phyloP scores from a whole-genome alignment of 208 protist species.

The Leishmania tropica region DNA sequence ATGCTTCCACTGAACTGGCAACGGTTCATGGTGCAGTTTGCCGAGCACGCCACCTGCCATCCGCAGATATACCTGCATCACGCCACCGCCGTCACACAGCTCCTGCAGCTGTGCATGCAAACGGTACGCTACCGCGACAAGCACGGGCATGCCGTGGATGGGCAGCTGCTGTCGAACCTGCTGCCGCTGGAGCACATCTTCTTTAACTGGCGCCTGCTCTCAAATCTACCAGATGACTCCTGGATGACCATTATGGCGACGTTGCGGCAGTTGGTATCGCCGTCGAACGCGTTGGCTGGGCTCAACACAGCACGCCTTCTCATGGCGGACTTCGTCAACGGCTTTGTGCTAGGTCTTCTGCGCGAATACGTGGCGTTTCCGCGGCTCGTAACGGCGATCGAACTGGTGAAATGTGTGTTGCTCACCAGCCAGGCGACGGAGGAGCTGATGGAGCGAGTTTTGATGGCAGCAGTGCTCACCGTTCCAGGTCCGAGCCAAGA shows the following conservation, averaged over 20 bases:
- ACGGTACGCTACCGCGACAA: conserved; percentile 19
- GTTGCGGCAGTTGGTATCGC: conserved; percentile 40
- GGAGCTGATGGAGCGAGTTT: conserved; percentile 43
- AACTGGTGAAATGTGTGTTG: conserved; percentile 35
- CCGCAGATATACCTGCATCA: conserved; percentile 39
- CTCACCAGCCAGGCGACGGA: conserved; percentile 25
- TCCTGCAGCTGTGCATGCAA: conserved; percentile 31
- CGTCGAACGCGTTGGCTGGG: conserved; percentile 36
- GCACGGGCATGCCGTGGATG: conserved; percentile 7
- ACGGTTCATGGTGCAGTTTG: conserved; percentile 38
- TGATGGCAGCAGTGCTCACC: conserved; percentile 45
- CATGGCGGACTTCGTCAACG: conserved; percentile 56
- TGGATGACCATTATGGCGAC: conserved; percentile 23
- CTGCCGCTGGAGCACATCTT: conserved; percentile 55
- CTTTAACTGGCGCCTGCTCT: conserved; percentile 62
- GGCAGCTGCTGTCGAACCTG: conserved; percentile 14
- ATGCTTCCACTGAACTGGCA: conserved; percentile 39
- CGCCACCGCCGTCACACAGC: conserved; percentile 14
- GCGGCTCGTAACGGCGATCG: conserved; percentile 35
- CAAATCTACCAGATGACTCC: conserved; percentile 31
- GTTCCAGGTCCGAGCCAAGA: conserved; percentile 29
- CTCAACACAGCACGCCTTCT: conserved; percentile 61
- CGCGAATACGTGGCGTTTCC: conserved; percentile 48
- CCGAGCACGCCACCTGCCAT: conserved; percentile 32
- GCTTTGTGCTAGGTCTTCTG: conserved; percentile 66